Conservation (phyloP, 2,329 filamentous ascomycete species). For the Neofusicoccum kwambonambiense region DNA sequence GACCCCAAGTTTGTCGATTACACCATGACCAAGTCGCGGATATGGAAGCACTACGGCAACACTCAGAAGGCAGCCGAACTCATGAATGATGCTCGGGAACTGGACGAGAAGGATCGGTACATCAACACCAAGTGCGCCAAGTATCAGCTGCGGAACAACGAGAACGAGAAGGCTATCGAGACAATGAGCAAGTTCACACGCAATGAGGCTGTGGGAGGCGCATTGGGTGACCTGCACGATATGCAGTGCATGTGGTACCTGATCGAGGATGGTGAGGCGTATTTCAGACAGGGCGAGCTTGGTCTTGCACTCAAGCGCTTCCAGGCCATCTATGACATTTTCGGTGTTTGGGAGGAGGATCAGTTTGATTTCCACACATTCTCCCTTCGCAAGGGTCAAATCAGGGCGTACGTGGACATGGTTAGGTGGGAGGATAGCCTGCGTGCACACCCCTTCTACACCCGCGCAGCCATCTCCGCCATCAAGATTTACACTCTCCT, state of each 20-base stretch:
- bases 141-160: slow-evolving; percentile 89
- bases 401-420: slow-evolving; percentile 94
- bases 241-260: slow-evolving; percentile 99
- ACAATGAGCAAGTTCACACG: slow-evolving; percentile 94
- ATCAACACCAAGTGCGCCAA: slow-evolving; percentile 99
- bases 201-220: slow-evolving; percentile 83
- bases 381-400: slow-evolving; percentile 93
- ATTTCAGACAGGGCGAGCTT: slow-evolving; percentile 75
- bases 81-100: slow-evolving; percentile 82
- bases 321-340: slow-evolving; percentile 84
- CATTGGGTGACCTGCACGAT: slow-evolving; percentile 85
- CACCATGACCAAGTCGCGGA: slow-evolving; percentile 91
- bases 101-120: slow-evolving; percentile 90
- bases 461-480: slow-evolving; percentile 76
- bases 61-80: slow-evolving; percentile 74
- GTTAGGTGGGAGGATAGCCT: slow-evolving; percentile 91
- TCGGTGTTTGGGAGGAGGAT: slow-evolving; percentile 96
- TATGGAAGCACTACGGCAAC: slow-evolving; percentile 88
- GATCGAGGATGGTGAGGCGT: slow-evolving; percentile 90
- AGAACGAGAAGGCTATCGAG: slow-evolving; percentile 80
- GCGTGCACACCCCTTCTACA: slow-evolving; percentile 90
- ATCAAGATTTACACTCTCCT: slow-evolving; percentile 78
- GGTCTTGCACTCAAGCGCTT: slow-evolving; percentile 91
- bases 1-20: slow-evolving; percentile 84
- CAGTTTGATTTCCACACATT: slow-evolving; percentile 99